Evolutionary conservation across 2,329 filamentous ascomycete species (phyloP).

Genomic region (Rhynchosporium secalis): DNA sequence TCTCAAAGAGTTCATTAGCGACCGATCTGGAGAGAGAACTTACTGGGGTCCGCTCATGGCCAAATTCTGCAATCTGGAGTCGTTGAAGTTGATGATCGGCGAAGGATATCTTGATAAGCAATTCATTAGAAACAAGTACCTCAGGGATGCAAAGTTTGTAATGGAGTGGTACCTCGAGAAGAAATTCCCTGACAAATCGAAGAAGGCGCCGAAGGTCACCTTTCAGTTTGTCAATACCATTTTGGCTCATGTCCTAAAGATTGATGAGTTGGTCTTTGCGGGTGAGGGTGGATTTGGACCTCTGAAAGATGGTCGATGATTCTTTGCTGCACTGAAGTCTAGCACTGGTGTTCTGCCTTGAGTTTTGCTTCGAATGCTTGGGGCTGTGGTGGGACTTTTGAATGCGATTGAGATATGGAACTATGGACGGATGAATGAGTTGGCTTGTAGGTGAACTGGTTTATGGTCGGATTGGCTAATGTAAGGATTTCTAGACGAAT

Average conservation of each 20-base stretch:
- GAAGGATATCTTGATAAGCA: not conserved
- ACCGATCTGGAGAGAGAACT: not conserved
- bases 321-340: not conserved
- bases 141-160: not conserved
- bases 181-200: not conserved
- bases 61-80: not conserved
- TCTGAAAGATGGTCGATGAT: not conserved
- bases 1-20: slow-evolving; percentile 14
- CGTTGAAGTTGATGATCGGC: slow-evolving; percentile 9
- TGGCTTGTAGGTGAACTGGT: too few relatives aligned
- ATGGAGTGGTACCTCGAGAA: not conserved
- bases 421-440: too few relatives aligned
- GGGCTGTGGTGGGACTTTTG: too few relatives aligned
- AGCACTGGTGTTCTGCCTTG: not conserved
- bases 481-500: too few relatives aligned
- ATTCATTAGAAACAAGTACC: not conserved
- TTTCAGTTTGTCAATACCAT: not conserved
- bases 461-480: too few relatives aligned
- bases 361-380: too few relatives aligned
- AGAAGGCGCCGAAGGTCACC: not conserved
- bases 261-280: not conserved
- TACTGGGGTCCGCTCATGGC: slow-evolving; percentile 5
- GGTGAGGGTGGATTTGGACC: slow-evolving; percentile 3
- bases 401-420: too few relatives aligned
- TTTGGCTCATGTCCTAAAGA: not conserved